Conservation (phyloP, 306 rosid genomes). For the Casuarina equisetifolia region DNA sequence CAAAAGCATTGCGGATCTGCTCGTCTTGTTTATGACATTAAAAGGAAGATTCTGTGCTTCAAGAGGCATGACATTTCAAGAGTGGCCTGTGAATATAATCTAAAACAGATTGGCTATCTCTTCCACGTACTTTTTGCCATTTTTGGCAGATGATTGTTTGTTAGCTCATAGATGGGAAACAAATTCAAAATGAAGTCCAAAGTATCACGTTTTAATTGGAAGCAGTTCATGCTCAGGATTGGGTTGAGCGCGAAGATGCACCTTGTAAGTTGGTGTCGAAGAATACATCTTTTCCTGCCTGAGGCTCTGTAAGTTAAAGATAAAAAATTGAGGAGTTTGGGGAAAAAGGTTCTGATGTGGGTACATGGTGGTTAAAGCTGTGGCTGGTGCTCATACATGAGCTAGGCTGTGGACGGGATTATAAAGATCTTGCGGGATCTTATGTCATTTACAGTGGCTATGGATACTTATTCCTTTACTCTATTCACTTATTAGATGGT, state of each 20-base stretch:
- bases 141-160: neutral
- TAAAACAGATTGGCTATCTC: neutral
- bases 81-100: neutral
- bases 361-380: neutral
- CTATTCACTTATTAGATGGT: neutral
- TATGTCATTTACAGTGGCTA: neutral
- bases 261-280: neutral
- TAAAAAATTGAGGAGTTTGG: neutral
- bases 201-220: neutral
- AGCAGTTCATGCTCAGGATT: neutral
- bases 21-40: neutral
- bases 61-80: neutral
- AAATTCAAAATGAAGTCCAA: neutral
- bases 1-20: neutral
- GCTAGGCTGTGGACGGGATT: neutral
- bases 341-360: constrained; percentile 1
- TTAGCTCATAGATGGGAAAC: neutral
- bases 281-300: neutral
- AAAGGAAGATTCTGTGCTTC: neutral
- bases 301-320: neutral
- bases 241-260: neutral
- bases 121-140: neutral
- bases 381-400: neutral
- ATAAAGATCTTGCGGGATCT: neutral
- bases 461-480: neutral